phyloP scores from a whole-genome alignment of 371 early-diverging fungal species.

The Rhizopus stolonifer region DNA sequence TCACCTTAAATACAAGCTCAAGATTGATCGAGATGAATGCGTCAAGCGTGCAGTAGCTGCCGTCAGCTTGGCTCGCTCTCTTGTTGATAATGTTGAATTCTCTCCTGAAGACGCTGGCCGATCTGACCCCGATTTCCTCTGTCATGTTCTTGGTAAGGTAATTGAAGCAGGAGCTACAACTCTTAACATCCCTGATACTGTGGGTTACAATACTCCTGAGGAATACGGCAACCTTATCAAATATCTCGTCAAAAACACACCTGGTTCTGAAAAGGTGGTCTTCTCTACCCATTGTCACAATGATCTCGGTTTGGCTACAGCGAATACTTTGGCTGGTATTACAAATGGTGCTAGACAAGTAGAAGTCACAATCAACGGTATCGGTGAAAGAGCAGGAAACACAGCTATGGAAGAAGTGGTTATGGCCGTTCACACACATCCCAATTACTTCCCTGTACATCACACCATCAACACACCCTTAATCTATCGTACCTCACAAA shows the following conservation, averaged over 20 bases:
- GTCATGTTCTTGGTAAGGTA: slow-evolving; percentile 80
- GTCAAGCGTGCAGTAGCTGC: slow-evolving; percentile 80
- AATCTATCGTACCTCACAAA: slow-evolving; percentile 83
- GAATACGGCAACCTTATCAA: slow-evolving; percentile 86
- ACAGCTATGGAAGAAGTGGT: slow-evolving; percentile 94
- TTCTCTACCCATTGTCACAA: slow-evolving; percentile 97
- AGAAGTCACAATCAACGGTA: slow-evolving; percentile 96
- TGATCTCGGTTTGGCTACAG: slow-evolving; percentile 95
- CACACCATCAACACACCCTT: slow-evolving; percentile 87
- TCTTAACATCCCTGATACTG: slow-evolving; percentile 95
- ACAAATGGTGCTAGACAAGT: slow-evolving; percentile 92
- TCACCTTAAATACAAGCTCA: slow-evolving; percentile 91
- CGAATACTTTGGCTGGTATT: slow-evolving; percentile 92
- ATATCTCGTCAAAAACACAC: slow-evolving; percentile 76
- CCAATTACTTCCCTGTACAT: slow-evolving; percentile 78
- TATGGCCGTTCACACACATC: slow-evolving; percentile 93
- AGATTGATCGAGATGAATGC: slow-evolving; percentile 87
- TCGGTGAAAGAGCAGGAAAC: slow-evolving; percentile 98
- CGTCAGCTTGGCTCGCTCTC: slow-evolving; percentile 74
- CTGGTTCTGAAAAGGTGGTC: slow-evolving; percentile 71
- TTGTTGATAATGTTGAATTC: slow-evolving; percentile 90
- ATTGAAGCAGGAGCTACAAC: slow-evolving; percentile 95
- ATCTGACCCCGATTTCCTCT: slow-evolving; percentile 85
- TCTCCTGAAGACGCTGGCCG: slow-evolving; percentile 95
- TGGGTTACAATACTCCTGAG: slow-evolving; percentile 90